Conservation (phyloP, 1,284 basidiomycete genomes). For the Moniliophthora roreri region DNA sequence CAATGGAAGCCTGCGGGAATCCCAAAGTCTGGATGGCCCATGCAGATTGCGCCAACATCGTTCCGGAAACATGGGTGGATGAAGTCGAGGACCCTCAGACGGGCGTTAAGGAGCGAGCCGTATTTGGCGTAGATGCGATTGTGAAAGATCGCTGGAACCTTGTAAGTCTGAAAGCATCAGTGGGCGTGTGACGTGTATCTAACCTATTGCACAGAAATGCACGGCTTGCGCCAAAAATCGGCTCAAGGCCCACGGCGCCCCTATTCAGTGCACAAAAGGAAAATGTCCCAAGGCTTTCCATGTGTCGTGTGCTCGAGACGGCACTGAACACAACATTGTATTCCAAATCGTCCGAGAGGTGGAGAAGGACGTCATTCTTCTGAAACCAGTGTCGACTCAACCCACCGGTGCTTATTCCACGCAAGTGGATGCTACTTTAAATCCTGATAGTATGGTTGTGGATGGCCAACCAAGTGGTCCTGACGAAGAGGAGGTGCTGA, state of each 20-base stretch:
- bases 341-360: constrained; percentile 67
- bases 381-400: constrained; percentile 33
- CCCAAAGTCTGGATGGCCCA: constrained; percentile 68
- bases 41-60: constrained; percentile 71
- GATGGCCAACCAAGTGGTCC: neutral
- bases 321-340: constrained; percentile 49
- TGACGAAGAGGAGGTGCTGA: constrained; percentile 40
- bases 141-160: constrained; percentile 89
- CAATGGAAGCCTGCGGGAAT: constrained; percentile 41
- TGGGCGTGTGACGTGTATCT: constrained; percentile 9
- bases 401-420: constrained; percentile 15
- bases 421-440: constrained; percentile 24
- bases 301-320: constrained; percentile 82
- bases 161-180: constrained; percentile 51
- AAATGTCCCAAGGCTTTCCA: constrained; percentile 95
- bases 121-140: constrained; percentile 83
- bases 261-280: constrained; percentile 92
- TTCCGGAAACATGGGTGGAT: constrained; percentile 88
- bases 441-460: constrained; percentile 4
- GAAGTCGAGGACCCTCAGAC: constrained; percentile 45
- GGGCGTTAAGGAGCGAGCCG: constrained; percentile 49
- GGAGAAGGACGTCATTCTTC: constrained; percentile 73
- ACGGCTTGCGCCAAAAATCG: constrained; percentile 71
- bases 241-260: constrained; percentile 79
- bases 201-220: constrained; percentile 70